Evolutionary conservation across 208 protist genomes (phyloP), one percentile per base, ranked within the genome.

Genomic region (Trypanosoma lewisi): DNA sequence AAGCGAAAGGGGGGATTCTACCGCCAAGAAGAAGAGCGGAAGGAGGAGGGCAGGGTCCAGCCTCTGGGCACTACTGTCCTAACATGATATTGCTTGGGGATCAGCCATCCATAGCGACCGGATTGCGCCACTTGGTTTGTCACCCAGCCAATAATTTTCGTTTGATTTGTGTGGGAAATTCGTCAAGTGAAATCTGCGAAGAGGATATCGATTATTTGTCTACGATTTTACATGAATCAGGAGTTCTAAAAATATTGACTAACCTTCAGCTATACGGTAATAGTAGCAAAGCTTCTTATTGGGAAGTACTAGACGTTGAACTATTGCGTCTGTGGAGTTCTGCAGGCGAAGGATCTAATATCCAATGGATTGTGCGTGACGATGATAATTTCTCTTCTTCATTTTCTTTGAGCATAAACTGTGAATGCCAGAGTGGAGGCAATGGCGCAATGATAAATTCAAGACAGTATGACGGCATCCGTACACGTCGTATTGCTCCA

Each of bases 311-410:
- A 4, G 86, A 93, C 44, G 70, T 82, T 44, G 77, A 80, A 52
- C 63, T 93, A 30, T 72, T 93, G 9, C 76, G 78, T 56, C 74
- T 37, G n/a, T 92, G 85, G 85, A 75, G 69, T 8, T 14, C 16
- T 12, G 82, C 81, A 0, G 36, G 42, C 23, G 60, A 83, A 21
- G 33, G 52, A 37, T 61, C 58, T 12, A 49, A 31, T 50, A 72
- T 83, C 25, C 50, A 64, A 28, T 89, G 83, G 83, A 59, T 86
- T 27, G 75, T 88, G 39, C 23, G 44, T 9, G 47, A 60, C 31
- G 12, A 28, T 23, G 14, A 49, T n/a, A 14, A 30, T 39, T 34
- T 39, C 6, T 14, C 19, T 11, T n/a, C 48, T 39, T 34, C 49
- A 6, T 14, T 12, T 11, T n/a, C 23, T 41, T 8, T 14, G 14